These are phyloP conservation scores for Penicillium palitans DNA, from an alignment of 2,329 filamentous ascomycete genomes.

Conservation along the genomic window DNA sequence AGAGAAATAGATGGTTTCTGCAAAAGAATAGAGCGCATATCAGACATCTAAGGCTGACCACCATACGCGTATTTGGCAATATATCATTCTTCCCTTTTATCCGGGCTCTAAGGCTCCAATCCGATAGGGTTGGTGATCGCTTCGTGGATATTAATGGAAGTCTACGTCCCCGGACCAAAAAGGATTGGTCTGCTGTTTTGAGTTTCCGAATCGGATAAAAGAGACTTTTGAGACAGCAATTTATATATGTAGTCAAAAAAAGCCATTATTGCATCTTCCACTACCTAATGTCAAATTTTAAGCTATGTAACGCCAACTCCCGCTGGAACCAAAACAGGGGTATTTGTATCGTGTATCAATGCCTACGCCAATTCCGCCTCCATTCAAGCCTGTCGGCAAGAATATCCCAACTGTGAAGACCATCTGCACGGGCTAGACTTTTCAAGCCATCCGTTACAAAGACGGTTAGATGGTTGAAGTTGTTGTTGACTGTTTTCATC, in stretches of 20 bases:
- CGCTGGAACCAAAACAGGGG: conserved; percentile 2
- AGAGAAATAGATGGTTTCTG: not conserved
- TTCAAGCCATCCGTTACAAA: conserved; percentile 74
- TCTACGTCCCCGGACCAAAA: not conserved
- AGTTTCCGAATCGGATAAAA: not conserved
- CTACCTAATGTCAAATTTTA: not conserved
- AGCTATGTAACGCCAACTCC: not conserved
- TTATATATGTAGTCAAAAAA: not conserved
- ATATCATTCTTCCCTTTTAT: not conserved
- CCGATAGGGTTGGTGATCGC: not conserved
- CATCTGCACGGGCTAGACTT: conserved; percentile 72
- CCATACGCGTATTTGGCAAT: not conserved
- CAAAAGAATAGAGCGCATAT: not conserved
- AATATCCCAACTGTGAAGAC: conserved; percentile 73
- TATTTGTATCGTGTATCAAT: conserved; percentile 5
- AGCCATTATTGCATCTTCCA: not conserved
- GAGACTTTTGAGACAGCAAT: not conserved
- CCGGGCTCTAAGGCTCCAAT: not conserved
- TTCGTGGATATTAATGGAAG: not conserved
- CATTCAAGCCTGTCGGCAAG: conserved; percentile 75
- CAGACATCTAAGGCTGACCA: not conserved
- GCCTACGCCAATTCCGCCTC: conserved; percentile 25
- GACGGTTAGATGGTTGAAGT: conserved; percentile 65
- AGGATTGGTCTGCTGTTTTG: not conserved
- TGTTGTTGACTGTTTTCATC: conserved; percentile 58